Evolutionary conservation across 2,329 filamentous ascomycete species (phyloP), one percentile per base, ranked within the genome.

Genomic region (Helotiales sp.): DNA sequence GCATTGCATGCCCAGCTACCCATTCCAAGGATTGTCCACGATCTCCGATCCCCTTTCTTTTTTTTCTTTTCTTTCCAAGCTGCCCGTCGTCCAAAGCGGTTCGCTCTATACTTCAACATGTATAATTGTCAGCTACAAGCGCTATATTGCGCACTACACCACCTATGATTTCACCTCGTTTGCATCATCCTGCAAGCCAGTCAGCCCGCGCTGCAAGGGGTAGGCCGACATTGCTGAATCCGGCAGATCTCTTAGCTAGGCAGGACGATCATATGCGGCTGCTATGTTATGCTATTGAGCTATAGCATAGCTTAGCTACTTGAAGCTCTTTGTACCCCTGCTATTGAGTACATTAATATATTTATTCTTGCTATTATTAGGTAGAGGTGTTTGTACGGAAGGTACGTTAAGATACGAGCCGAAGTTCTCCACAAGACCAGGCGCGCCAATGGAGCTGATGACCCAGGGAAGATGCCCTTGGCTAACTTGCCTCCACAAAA

Each of bases 181-280:
- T 60, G 54, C 54, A 11, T 28, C 57, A 32, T 28, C 37, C 37
- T 24, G 57, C 22, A 57, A 40, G 32, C 37, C 37, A 22, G 57
- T 15, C 37, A 40, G 32, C 30, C 30, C 30, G 52, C n/a, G 20
- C 30, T 57, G 54, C 30, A 37, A 37, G 40, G 40, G 40, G 40
- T 45, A 45, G 40, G 40, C 40, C 45, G 20, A 49, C 20, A 24
- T 52, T 24, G 11, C 15, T 52, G 49, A n/a, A 28, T 52, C 49
- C 49, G 49, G n/a, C n/a, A n/a, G 26, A 52, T 52, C 26, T 17
- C 49, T 37, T 37, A 13, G 30, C 52, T 34, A 24, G 17, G 52
- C 52, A 37, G 20, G 52, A 24, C 32, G 52, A 57, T 57, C 52
- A 37, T 57, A 57, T 57, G 52, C 52, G 30, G 52, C 30, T 57